Evolutionary conservation across 352 stramenopile genomes (phyloP), one percentile per base, ranked within the genome.

Genomic region (Globisporangium irregulare): DNA sequence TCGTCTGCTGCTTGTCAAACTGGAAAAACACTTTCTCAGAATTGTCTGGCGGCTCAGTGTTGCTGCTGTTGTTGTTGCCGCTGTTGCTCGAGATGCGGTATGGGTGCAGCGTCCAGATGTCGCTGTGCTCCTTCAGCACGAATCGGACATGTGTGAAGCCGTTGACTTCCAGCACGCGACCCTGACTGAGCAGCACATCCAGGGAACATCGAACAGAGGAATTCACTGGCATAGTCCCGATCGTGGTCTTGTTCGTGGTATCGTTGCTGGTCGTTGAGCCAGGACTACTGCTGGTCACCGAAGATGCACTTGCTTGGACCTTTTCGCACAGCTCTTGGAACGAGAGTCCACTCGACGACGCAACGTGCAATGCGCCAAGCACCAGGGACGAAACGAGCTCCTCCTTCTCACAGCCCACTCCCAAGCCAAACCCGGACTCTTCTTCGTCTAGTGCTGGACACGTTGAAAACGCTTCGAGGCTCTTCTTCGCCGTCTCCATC

Each of bases 11-110:
- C 59, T 91, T 86, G 53, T 93, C 85, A 48, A 95, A 94, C 8
- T 79, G 38, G 46, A 94, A 90, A 36, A 84, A 80, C 56, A 91
- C 68, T 34, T 93, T 90, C n/a, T 82, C 74, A 15, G 76, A 80
- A 8, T 69, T 46, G 38, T 20, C 76, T 4, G 34, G 32, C 0
- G 77, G 73, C 25, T 85, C 74, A 14, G 27, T 62, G n/a, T 4
- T 61, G 27, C 18, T 60, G 27, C 8, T 18, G 29, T 8, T 50
- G 27, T 18, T 18, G 20, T 4, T 60, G 20, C 5, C 15, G 29
- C 29, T 50, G 32, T 34, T 50, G n/a, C 65, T 82, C 22, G 70
- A 66, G 50, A 89, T 75, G 1, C 72, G 77, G 58, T 90, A 94
- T 0, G 85, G 82, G 46, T 83, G 76, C 24, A 93, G 53, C 0